Evolutionary conservation across 371 early-diverging fungal species (phyloP).

Genomic region (Choanephora cucurbitarum): DNA sequence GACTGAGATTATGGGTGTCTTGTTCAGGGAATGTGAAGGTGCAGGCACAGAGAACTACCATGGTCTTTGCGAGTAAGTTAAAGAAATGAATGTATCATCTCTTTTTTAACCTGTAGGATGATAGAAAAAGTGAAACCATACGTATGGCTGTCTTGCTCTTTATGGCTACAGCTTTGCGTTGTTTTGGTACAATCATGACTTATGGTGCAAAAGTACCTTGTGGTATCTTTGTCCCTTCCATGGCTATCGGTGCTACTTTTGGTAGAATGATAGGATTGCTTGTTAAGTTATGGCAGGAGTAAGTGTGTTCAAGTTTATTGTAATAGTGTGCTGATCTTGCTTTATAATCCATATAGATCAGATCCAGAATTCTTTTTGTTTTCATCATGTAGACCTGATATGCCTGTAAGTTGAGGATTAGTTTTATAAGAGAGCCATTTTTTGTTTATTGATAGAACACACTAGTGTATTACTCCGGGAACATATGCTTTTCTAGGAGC

Average conservation of each 20-base stretch:
- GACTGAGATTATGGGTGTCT: conserved; percentile 80
- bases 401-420: conserved; percentile 52
- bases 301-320: no score
- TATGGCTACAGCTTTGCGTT: conserved; percentile 68
- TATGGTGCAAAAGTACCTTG: conserved; percentile 87
- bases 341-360: conserved; percentile 27
- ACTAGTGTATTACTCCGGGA: conserved; percentile 87
- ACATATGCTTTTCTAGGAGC: conserved; percentile 97
- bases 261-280: conserved; percentile 90
- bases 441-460: neutral
- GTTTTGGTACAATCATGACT: conserved; percentile 68
- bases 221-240: conserved; percentile 94
- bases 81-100: no score
- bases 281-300: conserved; percentile 65
- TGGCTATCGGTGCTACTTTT: conserved; percentile 93
- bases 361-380: conserved; percentile 76
- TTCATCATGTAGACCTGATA: conserved; percentile 75
- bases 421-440: no score
- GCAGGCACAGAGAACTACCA: conserved; percentile 56
- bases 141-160: conserved; percentile 58
- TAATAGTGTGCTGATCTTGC: neutral
- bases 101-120: no score
- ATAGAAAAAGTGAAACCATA: conserved; percentile 26
- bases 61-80: conserved; percentile 66
- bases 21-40: conserved; percentile 86